phyloP scores from a whole-genome alignment of 192 early-diverging fungal genomes.

The Umbelopsis isabellina region DNA sequence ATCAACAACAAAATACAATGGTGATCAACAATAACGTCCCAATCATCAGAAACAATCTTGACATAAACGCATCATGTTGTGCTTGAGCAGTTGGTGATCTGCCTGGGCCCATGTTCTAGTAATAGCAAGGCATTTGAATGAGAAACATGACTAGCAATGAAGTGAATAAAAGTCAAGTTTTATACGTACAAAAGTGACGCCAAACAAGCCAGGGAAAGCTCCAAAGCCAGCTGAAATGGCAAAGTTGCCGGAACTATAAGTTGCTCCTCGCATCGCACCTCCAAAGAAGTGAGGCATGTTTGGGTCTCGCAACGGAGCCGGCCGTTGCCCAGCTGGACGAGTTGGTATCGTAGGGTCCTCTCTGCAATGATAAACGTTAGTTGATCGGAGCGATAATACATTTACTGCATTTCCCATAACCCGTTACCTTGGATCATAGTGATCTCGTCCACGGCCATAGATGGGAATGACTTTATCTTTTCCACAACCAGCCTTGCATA shows the following conservation, averaged over 20 bases:
- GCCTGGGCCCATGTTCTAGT: slow-evolving; percentile 23
- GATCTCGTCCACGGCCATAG: slow-evolving; percentile 78
- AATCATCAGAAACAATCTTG: slow-evolving; percentile 82
- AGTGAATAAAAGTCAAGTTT: background rate
- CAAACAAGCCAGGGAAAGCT: slow-evolving; percentile 72
- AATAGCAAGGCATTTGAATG: background rate
- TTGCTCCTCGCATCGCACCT: slow-evolving; percentile 22
- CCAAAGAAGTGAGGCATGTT: slow-evolving; percentile 51
- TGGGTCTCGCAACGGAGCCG: slow-evolving; percentile 64
- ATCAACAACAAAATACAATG: slow-evolving; percentile 70
- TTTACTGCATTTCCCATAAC: background rate
- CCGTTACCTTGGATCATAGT: slow-evolving; percentile 72
- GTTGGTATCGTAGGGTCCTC: slow-evolving; percentile 58
- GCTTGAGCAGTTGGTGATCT: slow-evolving; percentile 47
- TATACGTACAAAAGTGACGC: slow-evolving; percentile 57
- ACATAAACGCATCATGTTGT: slow-evolving; percentile 78
- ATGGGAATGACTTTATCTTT: slow-evolving; percentile 85
- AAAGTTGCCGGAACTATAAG: slow-evolving; percentile 49
- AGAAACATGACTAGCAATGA: background rate
- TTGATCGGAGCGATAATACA: background rate
- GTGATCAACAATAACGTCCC: slow-evolving; percentile 75
- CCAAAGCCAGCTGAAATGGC: slow-evolving; percentile 71
- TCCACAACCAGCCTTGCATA: slow-evolving; percentile 85
- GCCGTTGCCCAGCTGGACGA: slow-evolving; percentile 79
- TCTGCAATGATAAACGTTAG: slow-evolving; percentile 2